phyloP scores from a whole-genome alignment of 352 stramenopile genomes.

The Thalassiosira delicatula region DNA sequence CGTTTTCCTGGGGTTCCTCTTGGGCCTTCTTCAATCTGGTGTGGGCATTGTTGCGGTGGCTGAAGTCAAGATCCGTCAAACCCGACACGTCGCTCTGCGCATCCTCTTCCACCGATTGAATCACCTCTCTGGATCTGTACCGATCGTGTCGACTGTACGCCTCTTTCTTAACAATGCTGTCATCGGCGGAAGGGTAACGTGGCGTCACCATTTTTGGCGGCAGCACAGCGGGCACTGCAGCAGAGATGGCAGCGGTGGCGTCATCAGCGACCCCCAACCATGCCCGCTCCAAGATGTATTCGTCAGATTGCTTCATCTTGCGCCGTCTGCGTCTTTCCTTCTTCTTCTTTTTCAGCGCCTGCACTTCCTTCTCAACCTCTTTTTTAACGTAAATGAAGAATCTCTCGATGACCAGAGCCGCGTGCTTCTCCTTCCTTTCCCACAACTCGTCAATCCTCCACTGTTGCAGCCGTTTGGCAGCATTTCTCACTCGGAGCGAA shows the following conservation, averaged over 20 bases:
- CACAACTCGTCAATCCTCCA: conserved; percentile 43
- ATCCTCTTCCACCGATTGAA: conserved; percentile 53
- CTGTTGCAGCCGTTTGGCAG: conserved; percentile 41
- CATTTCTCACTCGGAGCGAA: conserved; percentile 58
- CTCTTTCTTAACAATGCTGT: conserved; percentile 11
- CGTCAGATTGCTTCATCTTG: conserved; percentile 63
- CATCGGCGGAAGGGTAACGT: conserved; percentile 22
- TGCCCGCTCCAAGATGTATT: conserved; percentile 72
- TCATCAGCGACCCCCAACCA: conserved; percentile 73
- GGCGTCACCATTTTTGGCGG: conserved; percentile 9
- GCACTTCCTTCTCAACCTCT: conserved; percentile 66
- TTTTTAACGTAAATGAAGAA: conserved; percentile 70
- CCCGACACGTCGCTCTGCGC: conserved; percentile 57
- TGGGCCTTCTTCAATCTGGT: conserved; percentile 32
- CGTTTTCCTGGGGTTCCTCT: conserved; percentile 52
- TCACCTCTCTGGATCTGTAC: conserved; percentile 21
- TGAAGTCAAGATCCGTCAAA: conserved; percentile 47
- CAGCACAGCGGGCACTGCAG: not conserved
- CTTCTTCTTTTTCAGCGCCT: conserved; percentile 71
- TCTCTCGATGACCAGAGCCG: conserved; percentile 62
- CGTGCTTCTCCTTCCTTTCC: conserved; percentile 47
- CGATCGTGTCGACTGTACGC: conserved; percentile 24
- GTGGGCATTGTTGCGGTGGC: conserved; percentile 24
- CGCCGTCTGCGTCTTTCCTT: conserved; percentile 45
- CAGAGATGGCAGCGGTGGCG: conserved; percentile 21